Evolutionary conservation across 1,284 basidiomycete genomes (phyloP).

Genomic region (Rhodotorula mucilaginosa): DNA sequence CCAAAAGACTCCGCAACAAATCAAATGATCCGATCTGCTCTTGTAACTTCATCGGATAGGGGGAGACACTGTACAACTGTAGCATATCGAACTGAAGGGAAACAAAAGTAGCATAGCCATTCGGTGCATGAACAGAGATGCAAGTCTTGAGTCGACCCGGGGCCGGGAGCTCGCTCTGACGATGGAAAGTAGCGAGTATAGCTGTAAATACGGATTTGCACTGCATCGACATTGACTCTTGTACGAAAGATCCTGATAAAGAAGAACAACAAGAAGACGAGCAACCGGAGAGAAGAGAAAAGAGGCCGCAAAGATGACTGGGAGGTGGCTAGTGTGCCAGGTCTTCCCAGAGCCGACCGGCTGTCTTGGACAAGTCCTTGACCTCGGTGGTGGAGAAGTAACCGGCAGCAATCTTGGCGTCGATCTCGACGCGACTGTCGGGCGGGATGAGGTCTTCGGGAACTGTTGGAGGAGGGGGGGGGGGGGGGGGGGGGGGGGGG

Average conservation of each 20-base stretch:
- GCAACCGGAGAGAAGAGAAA: not conserved
- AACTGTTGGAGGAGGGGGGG: conserved; percentile 51
- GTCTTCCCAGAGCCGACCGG: conserved; percentile 75
- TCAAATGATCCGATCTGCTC: too few species aligned
- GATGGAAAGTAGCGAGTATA: too few species aligned
- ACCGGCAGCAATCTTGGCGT: conserved; percentile 84
- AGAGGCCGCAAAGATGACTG: not conserved
- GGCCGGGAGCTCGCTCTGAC: too few species aligned
- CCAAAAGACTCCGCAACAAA: too few species aligned
- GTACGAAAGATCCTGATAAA: not conserved
- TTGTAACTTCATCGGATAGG: too few species aligned
- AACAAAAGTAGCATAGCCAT: too few species aligned
- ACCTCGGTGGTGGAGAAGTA: conserved; percentile 82
- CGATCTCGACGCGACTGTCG: conserved; percentile 90
- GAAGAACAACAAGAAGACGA: not conserved
- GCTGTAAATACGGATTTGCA: too few species aligned
- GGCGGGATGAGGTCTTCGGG: conserved; percentile 71
- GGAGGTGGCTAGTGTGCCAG: conserved; percentile 19
- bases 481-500: conserved; percentile 46
- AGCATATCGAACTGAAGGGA: too few species aligned
- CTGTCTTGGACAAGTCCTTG: conserved; percentile 75
- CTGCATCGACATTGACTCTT: too few species aligned
- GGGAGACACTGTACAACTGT: too few species aligned
- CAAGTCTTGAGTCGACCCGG: too few species aligned
- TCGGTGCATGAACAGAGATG: too few species aligned